Percentiles rank a stretch among this genome's conserved stretches.
Evolutionary conservation across 352 stramenopile genomes (phyloP).

Genomic region (Phytophthora pluvialis): DNA sequence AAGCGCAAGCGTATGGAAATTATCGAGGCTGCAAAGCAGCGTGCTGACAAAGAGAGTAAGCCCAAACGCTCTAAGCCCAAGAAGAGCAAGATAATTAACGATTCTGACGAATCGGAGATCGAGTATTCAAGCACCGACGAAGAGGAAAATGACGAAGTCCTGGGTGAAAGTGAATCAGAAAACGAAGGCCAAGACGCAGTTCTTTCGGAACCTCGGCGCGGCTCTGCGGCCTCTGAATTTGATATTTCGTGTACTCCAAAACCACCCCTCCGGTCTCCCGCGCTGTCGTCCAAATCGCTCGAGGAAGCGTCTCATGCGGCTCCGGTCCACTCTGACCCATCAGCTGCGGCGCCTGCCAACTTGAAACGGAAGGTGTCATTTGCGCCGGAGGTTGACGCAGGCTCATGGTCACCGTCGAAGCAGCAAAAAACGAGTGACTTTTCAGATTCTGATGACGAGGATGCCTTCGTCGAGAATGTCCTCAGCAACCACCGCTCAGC

Average conservation of each 20-base stretch:
- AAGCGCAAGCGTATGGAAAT: slow-evolving; percentile 78
- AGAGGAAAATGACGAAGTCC: slow-evolving; percentile 34
- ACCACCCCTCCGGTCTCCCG: slow-evolving; percentile 5
- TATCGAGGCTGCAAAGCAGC: slow-evolving; percentile 51
- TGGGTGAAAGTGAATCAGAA: slow-evolving; percentile 34
- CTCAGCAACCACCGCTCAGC: slow-evolving; percentile 16
- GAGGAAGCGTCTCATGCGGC: slow-evolving; percentile 19
- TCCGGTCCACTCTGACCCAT: not conserved
- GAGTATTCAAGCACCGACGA: slow-evolving; percentile 47
- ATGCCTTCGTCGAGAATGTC: slow-evolving; percentile 38
- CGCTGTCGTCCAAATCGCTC: slow-evolving; percentile 12
- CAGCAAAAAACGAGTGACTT: slow-evolving; percentile 27
- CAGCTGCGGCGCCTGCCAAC: not conserved
- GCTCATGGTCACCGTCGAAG: slow-evolving; percentile 28
- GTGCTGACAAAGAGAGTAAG: slow-evolving; percentile 37
- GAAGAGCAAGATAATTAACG: slow-evolving; percentile 42
- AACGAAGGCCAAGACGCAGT: slow-evolving; percentile 36
- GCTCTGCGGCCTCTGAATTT: slow-evolving; percentile 13
- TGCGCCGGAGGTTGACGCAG: slow-evolving; percentile 23
- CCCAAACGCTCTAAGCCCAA: slow-evolving; percentile 36
- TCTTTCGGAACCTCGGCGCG: not conserved
- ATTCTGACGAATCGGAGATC: slow-evolving; percentile 59
- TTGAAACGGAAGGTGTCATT: slow-evolving; percentile 39
- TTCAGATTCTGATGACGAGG: slow-evolving; percentile 33
- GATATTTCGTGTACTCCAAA: slow-evolving; percentile 37